These are phyloP conservation scores for Lactarius psammicola DNA, from an alignment of 768 basidiomycete species.

Conservation along the genomic window DNA sequence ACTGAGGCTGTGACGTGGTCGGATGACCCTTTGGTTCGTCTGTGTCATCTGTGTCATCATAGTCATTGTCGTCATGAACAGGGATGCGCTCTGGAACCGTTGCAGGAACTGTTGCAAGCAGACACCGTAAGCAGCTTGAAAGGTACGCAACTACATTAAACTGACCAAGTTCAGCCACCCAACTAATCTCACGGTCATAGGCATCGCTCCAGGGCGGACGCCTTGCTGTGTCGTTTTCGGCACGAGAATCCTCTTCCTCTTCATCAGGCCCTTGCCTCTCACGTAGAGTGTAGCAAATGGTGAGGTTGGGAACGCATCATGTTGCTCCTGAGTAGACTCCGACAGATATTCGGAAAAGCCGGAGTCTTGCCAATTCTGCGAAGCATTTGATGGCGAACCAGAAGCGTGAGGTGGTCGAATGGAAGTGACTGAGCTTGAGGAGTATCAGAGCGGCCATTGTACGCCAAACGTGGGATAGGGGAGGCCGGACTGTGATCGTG, in stretches of 20 bases:
- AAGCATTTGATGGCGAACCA: constrained; percentile 49
- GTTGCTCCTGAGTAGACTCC: constrained; percentile 49
- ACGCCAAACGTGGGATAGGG: constrained; percentile 40
- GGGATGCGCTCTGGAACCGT: constrained; percentile 65
- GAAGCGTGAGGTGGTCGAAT: constrained; percentile 49
- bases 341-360: constrained; percentile 52
- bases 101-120: constrained; percentile 8
- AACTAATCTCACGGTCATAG: constrained; percentile 59
- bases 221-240: constrained; percentile 32
- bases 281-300: constrained; percentile 68
- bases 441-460: constrained; percentile 47
- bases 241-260: constrained; percentile 66
- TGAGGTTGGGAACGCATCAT: constrained; percentile 62
- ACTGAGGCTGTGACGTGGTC: constrained; percentile 12
- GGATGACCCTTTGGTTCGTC: constrained; percentile 39
- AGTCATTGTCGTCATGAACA: constrained; percentile 56
- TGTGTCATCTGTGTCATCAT: constrained; percentile 47
- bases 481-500: constrained; percentile 35
- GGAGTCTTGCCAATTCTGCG: constrained; percentile 46
- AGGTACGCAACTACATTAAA: constrained; percentile 12
- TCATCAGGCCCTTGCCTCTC: constrained; percentile 52
- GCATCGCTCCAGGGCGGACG: constrained; percentile 31
- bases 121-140: constrained; percentile 1
- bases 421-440: constrained; percentile 34
- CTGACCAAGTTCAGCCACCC: constrained; percentile 73